Base-by-base conservation (phyloP, 73 alveolate species). In the Paramecium tetraurelia region DNA sequence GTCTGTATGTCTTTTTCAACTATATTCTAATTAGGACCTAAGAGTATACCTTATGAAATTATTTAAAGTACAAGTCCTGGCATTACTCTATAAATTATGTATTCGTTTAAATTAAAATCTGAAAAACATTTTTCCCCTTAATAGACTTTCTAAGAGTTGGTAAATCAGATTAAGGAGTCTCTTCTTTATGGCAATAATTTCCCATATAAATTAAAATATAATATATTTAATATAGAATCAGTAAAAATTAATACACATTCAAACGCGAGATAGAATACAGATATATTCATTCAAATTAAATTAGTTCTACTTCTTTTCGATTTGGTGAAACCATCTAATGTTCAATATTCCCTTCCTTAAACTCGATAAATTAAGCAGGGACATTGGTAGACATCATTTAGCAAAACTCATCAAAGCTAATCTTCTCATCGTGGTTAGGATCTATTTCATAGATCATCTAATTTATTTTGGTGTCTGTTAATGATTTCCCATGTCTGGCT, bases 351-450 rank as follows among this genome's bases (percentile, higher is more conserved):
- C 31, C 69, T 53, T 72, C 63, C 40, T 72, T 36, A 4, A 72
- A 33, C n/a, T 72, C 86, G 5, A 72, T 72, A 16, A 40, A 20
- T 72, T 72, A 72, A n/a, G 57, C 5, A 72, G 16, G 43, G n/a
- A 35, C 44, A 58, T 86, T 87, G 40, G 38, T 40, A 58, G 24
- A 43, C 93, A 86, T 86, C 57, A 86, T 43, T 41, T 16, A 35
- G 9, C 85, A 63, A 72, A 92, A 92, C 27, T 92, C 96, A 38
- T 92, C 96, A 59, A 92, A 75, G 21, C 76, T 63, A 40, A 92
- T 85, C 31, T 84, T 92, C 1, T 93, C 76, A 68, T 92, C 96
- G 8, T 92, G 90, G 38, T 86, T 86, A 8, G 93, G 93, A n/a
- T 58, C 69, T 1, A 86, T 77, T 86, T 86, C 93, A 63, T 63